Evolutionary conservation across 2,329 filamentous ascomycete species (phyloP).

Genomic region (Phoma sp.): DNA sequence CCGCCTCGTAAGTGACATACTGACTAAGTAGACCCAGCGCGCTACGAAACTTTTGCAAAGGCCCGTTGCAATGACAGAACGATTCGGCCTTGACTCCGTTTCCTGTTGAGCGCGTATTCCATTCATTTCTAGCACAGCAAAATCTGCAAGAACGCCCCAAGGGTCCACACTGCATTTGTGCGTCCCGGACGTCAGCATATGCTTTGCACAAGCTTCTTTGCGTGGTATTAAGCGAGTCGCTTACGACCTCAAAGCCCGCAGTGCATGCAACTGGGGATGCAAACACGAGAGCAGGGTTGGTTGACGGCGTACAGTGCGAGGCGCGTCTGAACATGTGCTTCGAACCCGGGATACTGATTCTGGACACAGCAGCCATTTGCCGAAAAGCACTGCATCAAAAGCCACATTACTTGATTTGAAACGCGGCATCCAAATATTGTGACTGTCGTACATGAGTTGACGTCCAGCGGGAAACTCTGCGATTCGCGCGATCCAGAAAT

Average conservation of each 20-base stretch:
- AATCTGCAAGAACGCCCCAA: background rate
- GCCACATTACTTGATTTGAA: conserved; percentile 10
- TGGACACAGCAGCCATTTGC: conserved; percentile 5
- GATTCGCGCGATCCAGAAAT: conserved; percentile 7
- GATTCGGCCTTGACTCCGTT: background rate
- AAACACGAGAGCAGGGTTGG: background rate
- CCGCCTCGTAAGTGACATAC: conserved; percentile 8
- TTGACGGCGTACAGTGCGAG: conserved; percentile 1
- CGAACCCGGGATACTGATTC: conserved; percentile 13
- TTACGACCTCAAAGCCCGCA: background rate
- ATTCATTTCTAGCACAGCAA: background rate
- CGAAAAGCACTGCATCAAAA: conserved; percentile 1
- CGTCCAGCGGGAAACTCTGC: conserved; percentile 5
- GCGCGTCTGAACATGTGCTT: background rate
- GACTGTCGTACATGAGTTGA: conserved; percentile 7
- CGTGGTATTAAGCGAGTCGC: background rate
- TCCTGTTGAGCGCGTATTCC: background rate
- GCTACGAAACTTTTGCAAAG: background rate
- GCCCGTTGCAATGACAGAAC: background rate
- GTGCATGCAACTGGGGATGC: background rate
- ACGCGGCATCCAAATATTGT: conserved; percentile 7
- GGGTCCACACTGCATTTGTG: background rate
- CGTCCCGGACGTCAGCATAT: background rate
- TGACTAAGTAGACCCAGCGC: background rate
- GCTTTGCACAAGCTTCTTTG: background rate